Conservation (phyloP, 23 red algal genomes). For the Agarophyton chilense region DNA sequence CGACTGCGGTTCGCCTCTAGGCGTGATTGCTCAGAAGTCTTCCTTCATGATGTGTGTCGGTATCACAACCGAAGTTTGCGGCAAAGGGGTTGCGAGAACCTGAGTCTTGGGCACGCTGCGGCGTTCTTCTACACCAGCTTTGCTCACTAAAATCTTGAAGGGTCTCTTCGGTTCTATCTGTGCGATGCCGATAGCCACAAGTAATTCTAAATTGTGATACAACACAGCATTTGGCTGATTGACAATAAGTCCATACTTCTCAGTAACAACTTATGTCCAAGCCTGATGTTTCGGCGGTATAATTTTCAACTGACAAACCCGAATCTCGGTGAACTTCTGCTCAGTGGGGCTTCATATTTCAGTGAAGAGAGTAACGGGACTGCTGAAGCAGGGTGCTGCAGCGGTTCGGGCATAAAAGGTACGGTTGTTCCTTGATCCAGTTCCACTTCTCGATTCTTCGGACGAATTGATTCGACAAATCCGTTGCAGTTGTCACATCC, state of each 20-base stretch:
- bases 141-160: neutral
- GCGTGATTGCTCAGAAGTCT: no score
- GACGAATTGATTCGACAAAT: slow-evolving; percentile 7
- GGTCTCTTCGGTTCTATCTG: neutral
- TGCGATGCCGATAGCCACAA: neutral
- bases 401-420: neutral
- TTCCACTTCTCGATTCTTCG: neutral
- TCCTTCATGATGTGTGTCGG: no score
- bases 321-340: neutral
- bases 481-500: slow-evolving; percentile 13
- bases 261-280: neutral
- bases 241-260: neutral
- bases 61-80: no score
- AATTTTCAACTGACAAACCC: neutral
- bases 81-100: no score
- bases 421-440: neutral
- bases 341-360: neutral
- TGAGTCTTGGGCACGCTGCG: neutral
- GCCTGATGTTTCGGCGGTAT: neutral
- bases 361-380: neutral
- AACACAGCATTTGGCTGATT: neutral
- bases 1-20: no score
- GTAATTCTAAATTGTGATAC: neutral
- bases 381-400: neutral
- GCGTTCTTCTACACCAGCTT: neutral